phyloP scores from a whole-genome alignment of 2,329 filamentous ascomycete species.

The Ambrosiella beaveri region DNA sequence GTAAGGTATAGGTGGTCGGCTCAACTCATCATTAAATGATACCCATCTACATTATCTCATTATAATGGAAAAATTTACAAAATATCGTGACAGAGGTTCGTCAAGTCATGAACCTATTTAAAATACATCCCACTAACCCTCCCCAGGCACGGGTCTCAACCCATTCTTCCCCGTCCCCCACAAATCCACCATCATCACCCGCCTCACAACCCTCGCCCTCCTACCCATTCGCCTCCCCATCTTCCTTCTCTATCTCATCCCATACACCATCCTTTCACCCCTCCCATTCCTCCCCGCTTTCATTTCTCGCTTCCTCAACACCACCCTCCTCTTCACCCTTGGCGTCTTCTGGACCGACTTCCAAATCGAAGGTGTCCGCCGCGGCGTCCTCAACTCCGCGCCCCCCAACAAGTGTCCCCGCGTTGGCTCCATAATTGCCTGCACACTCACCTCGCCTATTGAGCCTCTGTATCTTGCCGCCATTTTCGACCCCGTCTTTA shows the following conservation, averaged over 20 bases:
- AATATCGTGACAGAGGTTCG: conserved; percentile 75
- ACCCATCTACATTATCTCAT: background rate
- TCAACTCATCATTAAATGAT: background rate
- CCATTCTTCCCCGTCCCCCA: conserved; percentile 77
- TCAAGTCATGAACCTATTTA: background rate
- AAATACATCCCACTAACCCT: background rate
- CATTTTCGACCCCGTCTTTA: conserved; percentile 93
- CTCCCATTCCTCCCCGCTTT: conserved; percentile 50
- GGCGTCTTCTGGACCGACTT: conserved; percentile 98
- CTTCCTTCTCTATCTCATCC: conserved; percentile 46
- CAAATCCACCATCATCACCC: conserved; percentile 39
- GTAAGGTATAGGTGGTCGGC: background rate
- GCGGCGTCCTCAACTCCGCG: conserved; percentile 67
- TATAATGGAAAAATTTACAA: conserved; percentile 83
- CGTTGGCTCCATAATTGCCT: conserved; percentile 66
- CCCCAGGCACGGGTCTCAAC: conserved; percentile 79
- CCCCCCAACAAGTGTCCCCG: conserved; percentile 59
- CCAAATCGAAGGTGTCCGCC: conserved; percentile 92
- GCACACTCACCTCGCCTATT: conserved; percentile 80
- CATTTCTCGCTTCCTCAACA: conserved; percentile 67
- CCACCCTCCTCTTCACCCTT: conserved; percentile 72
- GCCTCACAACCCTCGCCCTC: conserved; percentile 50
- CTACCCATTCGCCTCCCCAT: conserved; percentile 69
- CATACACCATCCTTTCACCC: conserved; percentile 70
- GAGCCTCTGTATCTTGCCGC: conserved; percentile 88